Evolutionary conservation across 352 stramenopile species (phyloP).

Genomic region (Phytophthora citrophthora): DNA sequence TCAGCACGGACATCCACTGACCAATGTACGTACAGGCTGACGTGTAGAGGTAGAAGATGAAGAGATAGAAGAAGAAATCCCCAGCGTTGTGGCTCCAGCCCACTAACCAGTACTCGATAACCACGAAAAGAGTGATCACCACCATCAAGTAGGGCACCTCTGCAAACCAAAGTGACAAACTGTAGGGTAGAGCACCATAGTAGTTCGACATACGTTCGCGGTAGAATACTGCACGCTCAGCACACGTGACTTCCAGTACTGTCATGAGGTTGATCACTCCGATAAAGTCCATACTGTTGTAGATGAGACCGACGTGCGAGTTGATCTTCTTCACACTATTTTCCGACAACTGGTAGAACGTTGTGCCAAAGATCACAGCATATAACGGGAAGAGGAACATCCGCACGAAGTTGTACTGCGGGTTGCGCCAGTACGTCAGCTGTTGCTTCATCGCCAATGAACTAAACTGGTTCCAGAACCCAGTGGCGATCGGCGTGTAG

Average conservation of each 20-base stretch:
- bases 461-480: slow-evolving; percentile 22
- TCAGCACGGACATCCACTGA: neutral
- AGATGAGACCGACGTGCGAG: slow-evolving; percentile 59
- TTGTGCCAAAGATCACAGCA: slow-evolving; percentile 56
- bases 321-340: slow-evolving; percentile 37
- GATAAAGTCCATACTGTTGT: slow-evolving; percentile 65
- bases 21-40: neutral
- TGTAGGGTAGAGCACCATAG: slow-evolving; percentile 47
- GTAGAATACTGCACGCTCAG: slow-evolving; percentile 50
- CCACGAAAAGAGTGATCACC: slow-evolving; percentile 17
- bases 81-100: neutral
- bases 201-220: slow-evolving; percentile 35
- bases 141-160: slow-evolving; percentile 60
- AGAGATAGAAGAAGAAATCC: neutral
- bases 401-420: slow-evolving; percentile 34
- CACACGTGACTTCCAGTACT: slow-evolving; percentile 44
- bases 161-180: slow-evolving; percentile 53
- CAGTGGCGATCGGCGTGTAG: neutral
- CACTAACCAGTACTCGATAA: neutral
- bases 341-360: slow-evolving; percentile 46
- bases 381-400: slow-evolving; percentile 51
- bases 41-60: slow-evolving; percentile 1
- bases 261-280: slow-evolving; percentile 32
- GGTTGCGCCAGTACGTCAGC: slow-evolving; percentile 43
- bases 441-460: slow-evolving; percentile 25